Base-by-base conservation (phyloP, 495 filamentous ascomycete genomes). In the Lineolata rhizophorae region DNA sequence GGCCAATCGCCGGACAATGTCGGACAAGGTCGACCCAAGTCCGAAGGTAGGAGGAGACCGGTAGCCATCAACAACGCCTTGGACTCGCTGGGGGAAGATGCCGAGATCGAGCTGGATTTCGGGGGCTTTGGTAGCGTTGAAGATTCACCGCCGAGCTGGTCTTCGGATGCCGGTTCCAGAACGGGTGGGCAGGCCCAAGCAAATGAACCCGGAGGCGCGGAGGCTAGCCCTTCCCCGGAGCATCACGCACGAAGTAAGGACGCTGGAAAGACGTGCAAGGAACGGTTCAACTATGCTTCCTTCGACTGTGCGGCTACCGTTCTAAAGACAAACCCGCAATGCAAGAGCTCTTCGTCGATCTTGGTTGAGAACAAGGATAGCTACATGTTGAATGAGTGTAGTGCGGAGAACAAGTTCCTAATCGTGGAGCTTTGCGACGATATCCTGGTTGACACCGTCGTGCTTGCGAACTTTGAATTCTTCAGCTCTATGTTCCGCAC, bases 401-500 rank as follows among this genome's bases (percentile, higher is more conserved):
- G 67, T 0, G 70, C 69, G 18, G 59, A 76, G 45, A 85, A 92
- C 53, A 94, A 95, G 53, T 91, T 90, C 51, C 61, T 95, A 32
- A 79, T 94, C 39, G 66, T 97, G 32, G 85, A 97, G 50, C 55
- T 75, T 1, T 79, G 72, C 44, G 81, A 94, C 49, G 82, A 94
- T 38, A 94, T 97, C 32, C 62, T 93, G 27, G 75, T 97, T 33
- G 87, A 97, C 50, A 97, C 87, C 2, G 62, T 97, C 19, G 87
- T 93, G 1, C 64, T 97, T 13, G 85, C 87, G 26, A 97, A 95
- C 51, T 97, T 85, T 49, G 87, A 93, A 52, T 97, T 97, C 58
- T 97, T 97, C 56, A 91, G 80, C 31, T 90, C 79, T 38, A 94
- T 92, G 62, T 80, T 95, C 45, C 75, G 80, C 33, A 76, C 68